Base-by-base conservation (phyloP, 805 yeast species). In the Brettanomyces sp. region DNA sequence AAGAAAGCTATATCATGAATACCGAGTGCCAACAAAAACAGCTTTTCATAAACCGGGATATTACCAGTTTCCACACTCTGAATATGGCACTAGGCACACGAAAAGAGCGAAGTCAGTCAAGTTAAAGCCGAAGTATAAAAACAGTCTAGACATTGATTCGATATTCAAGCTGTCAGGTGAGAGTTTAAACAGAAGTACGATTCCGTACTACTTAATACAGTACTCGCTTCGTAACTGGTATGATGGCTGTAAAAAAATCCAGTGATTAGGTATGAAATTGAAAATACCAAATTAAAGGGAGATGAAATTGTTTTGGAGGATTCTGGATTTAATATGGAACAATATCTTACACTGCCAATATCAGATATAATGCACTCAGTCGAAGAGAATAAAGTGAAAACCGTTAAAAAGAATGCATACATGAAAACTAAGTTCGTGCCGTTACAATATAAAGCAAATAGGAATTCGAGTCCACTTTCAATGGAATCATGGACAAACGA, bases 241-340 rank as follows among this genome's bases (percentile, higher is more conserved):
- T 1, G 52, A 53, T 24, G 47, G 49, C 25, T 32, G 48, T 38
- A 56, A 44, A 24, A 45, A 25, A 53, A 53, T 22, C 65, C 65
- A 14, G 43, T 46, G 3, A 34, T 61, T 22, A 46, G 50, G 39
- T 53, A 53, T 39, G 39, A 54, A 13, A 43, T 61, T 3, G 49
- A 53, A 23, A 47, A 49, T 25, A 46, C 54, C 1, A 43, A 45
- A 12, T 9, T 54, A 8, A 25, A 30, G 4, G 36, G 49, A 18
- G 36, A 46, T 25, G 44, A 48, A 32, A 33, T 59, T 3, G 33
- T 23, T 1, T 45, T 60, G 12, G 45, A 51, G 11, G 47, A 54
- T 4, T 39, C 61, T 0, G 47, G 53, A 8, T 33, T 55, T 21
- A 39, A 49, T 3, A 42, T 52, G 42, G 46, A 41, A 1, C 51